phyloP scores from a whole-genome alignment of 73 alveolate genomes.

The Tetrahymena elliotti region DNA sequence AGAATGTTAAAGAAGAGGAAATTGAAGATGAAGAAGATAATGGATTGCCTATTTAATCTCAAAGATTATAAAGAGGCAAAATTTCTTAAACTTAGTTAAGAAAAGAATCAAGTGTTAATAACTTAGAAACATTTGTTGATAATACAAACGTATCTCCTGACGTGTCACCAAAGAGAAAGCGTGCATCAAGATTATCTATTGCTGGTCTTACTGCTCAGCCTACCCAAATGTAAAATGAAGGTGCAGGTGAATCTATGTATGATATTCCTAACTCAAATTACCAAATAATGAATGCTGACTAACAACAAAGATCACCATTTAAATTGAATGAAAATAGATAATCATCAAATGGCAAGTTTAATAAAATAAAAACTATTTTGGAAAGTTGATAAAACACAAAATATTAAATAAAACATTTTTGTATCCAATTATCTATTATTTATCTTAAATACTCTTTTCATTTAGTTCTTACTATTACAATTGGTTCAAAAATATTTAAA shows the following conservation, averaged over 20 bases:
- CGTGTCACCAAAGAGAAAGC: not conserved
- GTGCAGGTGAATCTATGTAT: not conserved
- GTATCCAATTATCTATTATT: too few relatives aligned
- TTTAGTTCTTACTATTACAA: too few relatives aligned
- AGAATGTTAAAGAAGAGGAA: not conserved
- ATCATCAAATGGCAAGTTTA: not conserved
- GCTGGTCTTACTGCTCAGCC: not conserved
- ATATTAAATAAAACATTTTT: too few relatives aligned
- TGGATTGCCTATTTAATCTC: not conserved
- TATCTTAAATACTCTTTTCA: too few relatives aligned
- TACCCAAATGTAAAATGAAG: not conserved
- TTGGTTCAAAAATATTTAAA: too few relatives aligned
- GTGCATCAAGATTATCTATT: not conserved
- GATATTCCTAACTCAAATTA: not conserved
- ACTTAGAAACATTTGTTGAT: not conserved
- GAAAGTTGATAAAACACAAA: too few relatives aligned
- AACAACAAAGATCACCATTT: not conserved
- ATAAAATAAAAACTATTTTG: not conserved
- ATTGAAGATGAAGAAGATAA: not conserved
- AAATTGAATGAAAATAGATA: not conserved
- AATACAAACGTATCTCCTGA: not conserved
- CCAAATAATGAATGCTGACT: not conserved
- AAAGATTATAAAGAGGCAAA: not conserved
- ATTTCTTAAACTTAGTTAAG: not conserved
- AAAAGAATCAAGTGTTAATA: not conserved